A percentile compares a stretch with the other conserved stretches of the same genome.
Evolutionary conservation across 495 filamentous ascomycete species (phyloP).

Genomic region (Apodospora peruviana): DNA sequence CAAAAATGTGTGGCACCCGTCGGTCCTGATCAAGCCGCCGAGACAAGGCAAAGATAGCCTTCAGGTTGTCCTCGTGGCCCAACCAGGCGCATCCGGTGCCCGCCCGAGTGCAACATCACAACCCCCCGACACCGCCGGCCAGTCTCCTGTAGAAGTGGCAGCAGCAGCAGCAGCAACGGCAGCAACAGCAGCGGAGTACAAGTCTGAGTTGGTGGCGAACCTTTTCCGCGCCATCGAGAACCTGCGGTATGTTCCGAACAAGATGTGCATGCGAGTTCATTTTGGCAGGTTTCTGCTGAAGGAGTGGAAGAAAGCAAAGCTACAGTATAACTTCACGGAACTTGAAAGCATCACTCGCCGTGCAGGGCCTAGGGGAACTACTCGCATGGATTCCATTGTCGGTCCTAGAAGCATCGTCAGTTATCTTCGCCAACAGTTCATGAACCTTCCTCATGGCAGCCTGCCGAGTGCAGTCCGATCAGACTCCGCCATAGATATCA

Average conservation of each 20-base stretch:
- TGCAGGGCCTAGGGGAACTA: conserved; percentile 22
- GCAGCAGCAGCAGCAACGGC: no score
- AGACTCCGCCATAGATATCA: background rate
- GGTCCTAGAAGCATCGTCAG: background rate
- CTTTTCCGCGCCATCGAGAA: background rate
- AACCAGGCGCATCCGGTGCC: conserved; percentile 4
- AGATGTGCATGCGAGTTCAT: conserved; percentile 45
- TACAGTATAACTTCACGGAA: conserved; percentile 39
- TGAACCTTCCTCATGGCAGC: no score
- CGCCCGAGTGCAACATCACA: conserved; percentile 2
- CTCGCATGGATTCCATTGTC: conserved; percentile 22
- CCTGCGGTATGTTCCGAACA: conserved; percentile 13
- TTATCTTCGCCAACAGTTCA: background rate
- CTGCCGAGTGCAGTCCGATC: no score
- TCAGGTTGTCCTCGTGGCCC: background rate
- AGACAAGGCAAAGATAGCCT: background rate
- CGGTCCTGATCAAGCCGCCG: conserved; percentile 8
- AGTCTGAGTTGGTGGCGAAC: background rate
- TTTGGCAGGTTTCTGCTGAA: conserved; percentile 51
- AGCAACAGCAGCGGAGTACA: conserved; percentile 12
- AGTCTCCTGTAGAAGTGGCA: no score
- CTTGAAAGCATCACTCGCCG: conserved; percentile 43
- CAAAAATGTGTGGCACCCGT: conserved; percentile 9
- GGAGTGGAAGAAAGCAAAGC: conserved; percentile 33
- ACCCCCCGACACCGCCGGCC: no score